Evolutionary conservation across 1,284 basidiomycete species (phyloP).

Genomic region (Lentinula novae-zelandiae): DNA sequence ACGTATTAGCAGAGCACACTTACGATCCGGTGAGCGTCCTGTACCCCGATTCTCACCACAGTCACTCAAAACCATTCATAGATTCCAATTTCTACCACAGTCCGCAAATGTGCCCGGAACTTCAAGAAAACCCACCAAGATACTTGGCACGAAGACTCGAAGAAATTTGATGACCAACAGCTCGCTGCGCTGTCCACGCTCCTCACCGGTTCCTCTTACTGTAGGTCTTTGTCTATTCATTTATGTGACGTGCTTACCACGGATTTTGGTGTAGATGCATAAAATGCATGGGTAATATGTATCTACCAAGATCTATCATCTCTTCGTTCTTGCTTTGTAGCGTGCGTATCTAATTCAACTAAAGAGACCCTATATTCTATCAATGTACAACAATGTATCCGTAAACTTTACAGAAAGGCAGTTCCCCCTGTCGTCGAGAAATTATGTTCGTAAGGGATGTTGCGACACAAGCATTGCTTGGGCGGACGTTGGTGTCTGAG

Average conservation of each 20-base stretch:
- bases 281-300: background rate
- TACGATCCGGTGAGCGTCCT: constrained; percentile 63
- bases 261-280: constrained; percentile 7
- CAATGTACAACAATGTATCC: background rate
- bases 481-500: constrained; percentile 21
- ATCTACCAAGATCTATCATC: background rate
- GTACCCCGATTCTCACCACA: background rate
- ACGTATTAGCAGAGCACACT: constrained; percentile 73
- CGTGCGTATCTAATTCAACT: background rate
- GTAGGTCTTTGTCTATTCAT: constrained; percentile 33
- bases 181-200: constrained; percentile 67
- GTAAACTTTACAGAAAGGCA: background rate
- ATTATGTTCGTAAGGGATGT: constrained; percentile 18
- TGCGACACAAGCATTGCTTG: constrained; percentile 19
- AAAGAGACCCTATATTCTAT: background rate
- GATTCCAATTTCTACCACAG: constrained; percentile 73
- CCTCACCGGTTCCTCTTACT: constrained; percentile 71
- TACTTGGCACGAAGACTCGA: constrained; percentile 82
- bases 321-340: background rate
- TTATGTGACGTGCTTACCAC: background rate
- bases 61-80: constrained; percentile 20
- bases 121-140: constrained; percentile 80
- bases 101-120: constrained; percentile 68
- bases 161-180: constrained; percentile 73
- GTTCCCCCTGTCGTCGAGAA: no score